Conservation (phyloP, 768 basidiomycete species). For the Russula earlei region DNA sequence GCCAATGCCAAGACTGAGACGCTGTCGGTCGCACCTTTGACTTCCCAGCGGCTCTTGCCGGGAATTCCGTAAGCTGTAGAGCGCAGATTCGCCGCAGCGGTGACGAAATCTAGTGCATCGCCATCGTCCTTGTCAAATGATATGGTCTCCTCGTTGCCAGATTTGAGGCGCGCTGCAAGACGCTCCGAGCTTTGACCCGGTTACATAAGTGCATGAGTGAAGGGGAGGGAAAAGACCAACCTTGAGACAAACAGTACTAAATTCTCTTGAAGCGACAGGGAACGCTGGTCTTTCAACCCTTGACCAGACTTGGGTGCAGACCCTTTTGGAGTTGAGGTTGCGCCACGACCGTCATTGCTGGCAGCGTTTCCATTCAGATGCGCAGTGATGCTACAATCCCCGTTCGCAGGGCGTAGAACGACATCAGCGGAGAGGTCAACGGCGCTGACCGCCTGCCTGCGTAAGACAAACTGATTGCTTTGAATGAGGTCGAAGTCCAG, state of each 20-base stretch:
- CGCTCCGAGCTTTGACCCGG: slow-evolving; percentile 57
- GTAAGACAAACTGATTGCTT: slow-evolving; percentile 47
- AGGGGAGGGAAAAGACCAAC: slow-evolving; percentile 31
- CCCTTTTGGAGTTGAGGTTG: not conserved
- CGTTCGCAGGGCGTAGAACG: slow-evolving; percentile 18
- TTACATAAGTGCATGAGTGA: not conserved
- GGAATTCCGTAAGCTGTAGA: slow-evolving; percentile 85
- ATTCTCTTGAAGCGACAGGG: slow-evolving; percentile 70
- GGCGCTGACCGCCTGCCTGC: slow-evolving; percentile 16
- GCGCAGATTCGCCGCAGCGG: slow-evolving; percentile 87
- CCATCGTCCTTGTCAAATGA: slow-evolving; percentile 98
- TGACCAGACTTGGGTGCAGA: slow-evolving; percentile 4
- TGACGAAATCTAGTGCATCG: slow-evolving; percentile 93
- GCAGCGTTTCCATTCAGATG: slow-evolving; percentile 20
- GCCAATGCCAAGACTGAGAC: not conserved
- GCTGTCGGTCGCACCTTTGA: slow-evolving; percentile 59
- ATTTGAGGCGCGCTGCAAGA: slow-evolving; percentile 56
- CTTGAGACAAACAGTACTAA: slow-evolving; percentile 78
- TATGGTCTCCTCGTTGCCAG: slow-evolving; percentile 56
- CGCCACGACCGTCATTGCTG: slow-evolving; percentile 8
- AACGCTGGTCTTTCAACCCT: slow-evolving; percentile 73
- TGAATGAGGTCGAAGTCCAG: slow-evolving; percentile 74
- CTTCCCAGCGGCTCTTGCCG: slow-evolving; percentile 88
- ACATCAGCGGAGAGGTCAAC: slow-evolving; percentile 22
- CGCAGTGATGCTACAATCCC: not conserved